Percentiles rank a stretch among this genome's conserved stretches.
These are phyloP conservation scores for Linderina pennispora DNA, from an alignment of 192 early-diverging fungal species.

Conservation along the genomic window DNA sequence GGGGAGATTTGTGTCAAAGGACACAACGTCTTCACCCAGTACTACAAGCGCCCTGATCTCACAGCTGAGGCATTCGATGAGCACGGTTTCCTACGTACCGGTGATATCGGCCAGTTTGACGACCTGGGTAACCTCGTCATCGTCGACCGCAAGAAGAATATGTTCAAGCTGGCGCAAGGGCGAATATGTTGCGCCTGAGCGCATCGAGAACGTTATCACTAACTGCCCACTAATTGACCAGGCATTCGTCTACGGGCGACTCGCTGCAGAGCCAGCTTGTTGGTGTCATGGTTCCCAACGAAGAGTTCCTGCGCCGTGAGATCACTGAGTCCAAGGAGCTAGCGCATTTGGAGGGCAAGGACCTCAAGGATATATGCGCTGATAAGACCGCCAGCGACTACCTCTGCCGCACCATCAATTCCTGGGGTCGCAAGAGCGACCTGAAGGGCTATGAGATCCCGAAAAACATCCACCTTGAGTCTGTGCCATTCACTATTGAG, in stretches of 20 bases:
- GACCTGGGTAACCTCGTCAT: constrained; percentile 60
- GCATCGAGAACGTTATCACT: constrained; percentile 65
- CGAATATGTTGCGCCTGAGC: constrained; percentile 81
- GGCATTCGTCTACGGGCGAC: constrained; percentile 71
- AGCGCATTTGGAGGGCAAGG: constrained; percentile 10
- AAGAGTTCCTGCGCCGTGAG: constrained; percentile 48
- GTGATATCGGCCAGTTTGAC: constrained; percentile 76
- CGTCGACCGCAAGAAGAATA: constrained; percentile 81
- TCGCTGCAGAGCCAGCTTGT: constrained; percentile 72
- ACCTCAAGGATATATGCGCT: constrained; percentile 51
- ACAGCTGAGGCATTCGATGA: constrained; percentile 65
- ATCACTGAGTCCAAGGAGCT: constrained; percentile 29
- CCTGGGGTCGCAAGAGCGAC: constrained; percentile 51
- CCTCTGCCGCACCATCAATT: constrained; percentile 46
- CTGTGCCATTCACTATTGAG: constrained; percentile 66
- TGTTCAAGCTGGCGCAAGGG: constrained; percentile 76
- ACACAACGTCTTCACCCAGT: constrained; percentile 64
- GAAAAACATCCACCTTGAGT: constrained; percentile 61
- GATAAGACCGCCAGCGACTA: constrained; percentile 48
- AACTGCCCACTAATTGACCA: constrained; percentile 59
- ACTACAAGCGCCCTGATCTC: constrained; percentile 71
- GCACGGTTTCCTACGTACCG: constrained; percentile 80
- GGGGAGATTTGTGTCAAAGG: constrained; percentile 85
- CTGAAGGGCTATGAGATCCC: constrained; percentile 70
- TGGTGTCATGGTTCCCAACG: constrained; percentile 69